Conservation (phyloP, 768 basidiomycete species). For the Phaffia tasmanica region DNA sequence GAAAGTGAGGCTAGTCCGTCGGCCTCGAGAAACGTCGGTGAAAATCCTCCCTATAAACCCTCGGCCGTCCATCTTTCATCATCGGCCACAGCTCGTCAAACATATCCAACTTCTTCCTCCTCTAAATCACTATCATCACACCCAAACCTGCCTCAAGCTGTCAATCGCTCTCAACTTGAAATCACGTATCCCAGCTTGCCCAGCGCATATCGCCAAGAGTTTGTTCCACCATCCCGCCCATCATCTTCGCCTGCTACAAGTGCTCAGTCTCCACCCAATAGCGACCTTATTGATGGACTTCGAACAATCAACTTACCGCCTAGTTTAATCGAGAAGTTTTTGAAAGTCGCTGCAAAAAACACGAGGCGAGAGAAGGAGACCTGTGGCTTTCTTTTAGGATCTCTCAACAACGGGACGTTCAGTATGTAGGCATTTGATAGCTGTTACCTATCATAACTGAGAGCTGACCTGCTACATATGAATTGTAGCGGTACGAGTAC, state of each 20-base stretch:
- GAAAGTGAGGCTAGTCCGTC: not conserved
- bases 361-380: constrained; percentile 72
- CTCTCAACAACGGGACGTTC: constrained; percentile 29
- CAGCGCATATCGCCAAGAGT: too few species aligned
- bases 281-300: constrained; percentile 32
- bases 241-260: not conserved
- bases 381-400: constrained; percentile 74
- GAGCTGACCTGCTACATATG: too few species aligned
- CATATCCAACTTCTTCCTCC: not conserved
- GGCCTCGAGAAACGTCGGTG: not conserved
- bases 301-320: constrained; percentile 60
- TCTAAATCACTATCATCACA: not conserved
- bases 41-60: not conserved
- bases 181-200: not conserved
- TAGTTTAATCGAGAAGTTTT: constrained; percentile 61
- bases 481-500: constrained; percentile 51
- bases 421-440: constrained; percentile 10
- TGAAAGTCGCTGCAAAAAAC: constrained; percentile 65
- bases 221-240: not conserved
- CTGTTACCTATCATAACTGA: not conserved
- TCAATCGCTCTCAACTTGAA: not conserved
- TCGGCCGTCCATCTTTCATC: not conserved
- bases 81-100: not conserved
- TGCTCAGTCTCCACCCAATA: too few species aligned
- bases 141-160: not conserved